phyloP scores from a whole-genome alignment of 495 filamentous ascomycete species.

The Annulohypoxylon moriforme region DNA sequence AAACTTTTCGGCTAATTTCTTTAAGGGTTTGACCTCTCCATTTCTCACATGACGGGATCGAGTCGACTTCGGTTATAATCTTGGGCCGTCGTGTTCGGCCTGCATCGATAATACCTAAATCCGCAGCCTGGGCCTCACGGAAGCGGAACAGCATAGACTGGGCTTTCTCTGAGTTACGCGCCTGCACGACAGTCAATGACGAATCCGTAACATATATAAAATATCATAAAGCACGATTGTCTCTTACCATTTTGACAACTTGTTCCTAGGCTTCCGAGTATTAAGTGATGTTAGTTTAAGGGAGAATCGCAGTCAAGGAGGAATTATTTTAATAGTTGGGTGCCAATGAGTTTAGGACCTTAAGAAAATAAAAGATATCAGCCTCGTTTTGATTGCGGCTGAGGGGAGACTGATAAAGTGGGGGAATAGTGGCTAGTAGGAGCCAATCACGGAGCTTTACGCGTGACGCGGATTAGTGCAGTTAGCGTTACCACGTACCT shows the following conservation, averaged over 20 bases:
- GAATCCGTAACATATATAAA: not conserved
- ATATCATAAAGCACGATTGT: not conserved
- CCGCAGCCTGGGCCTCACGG: constrained; percentile 95
- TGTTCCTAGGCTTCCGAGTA: not conserved
- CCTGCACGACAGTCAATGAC: constrained; percentile 49
- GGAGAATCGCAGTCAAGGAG: not conserved
- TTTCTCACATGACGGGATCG: constrained; percentile 91
- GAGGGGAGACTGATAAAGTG: constrained; percentile 10
- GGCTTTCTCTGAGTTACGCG: constrained; percentile 93
- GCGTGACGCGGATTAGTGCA: constrained; percentile 33
- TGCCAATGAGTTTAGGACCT: not conserved
- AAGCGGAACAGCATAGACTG: constrained; percentile 99
- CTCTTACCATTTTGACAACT: constrained; percentile 48
- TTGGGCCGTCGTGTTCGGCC: constrained; percentile 92
- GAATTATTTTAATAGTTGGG: constrained; percentile 11
- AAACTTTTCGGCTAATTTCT: constrained; percentile 95
- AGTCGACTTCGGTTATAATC: constrained; percentile 82
- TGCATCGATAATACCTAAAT: constrained; percentile 93
- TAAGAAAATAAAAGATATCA: constrained; percentile 24
- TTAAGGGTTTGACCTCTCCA: constrained; percentile 98
- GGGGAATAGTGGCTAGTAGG: not conserved
- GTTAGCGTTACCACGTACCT: not conserved
- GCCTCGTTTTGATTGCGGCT: constrained; percentile 39
- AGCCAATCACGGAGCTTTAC: not conserved
- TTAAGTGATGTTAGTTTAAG: not conserved